Conservation (phyloP, 345 rosid genomes). For the Corchorus capsularis region DNA sequence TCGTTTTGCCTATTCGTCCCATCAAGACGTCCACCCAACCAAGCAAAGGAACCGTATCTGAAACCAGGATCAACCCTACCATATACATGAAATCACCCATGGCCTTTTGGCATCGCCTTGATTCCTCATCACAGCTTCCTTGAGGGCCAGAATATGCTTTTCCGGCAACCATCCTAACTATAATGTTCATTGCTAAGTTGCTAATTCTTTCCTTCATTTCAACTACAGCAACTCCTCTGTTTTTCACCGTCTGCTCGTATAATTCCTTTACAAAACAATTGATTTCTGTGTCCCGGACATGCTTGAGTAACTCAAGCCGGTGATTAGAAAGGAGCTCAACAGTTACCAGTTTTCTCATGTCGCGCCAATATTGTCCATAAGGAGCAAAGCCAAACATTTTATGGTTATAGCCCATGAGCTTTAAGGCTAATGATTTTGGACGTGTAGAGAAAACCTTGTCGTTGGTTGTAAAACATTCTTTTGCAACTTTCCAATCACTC, state of each 20-base stretch:
- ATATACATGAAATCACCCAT: conserved; percentile 44
- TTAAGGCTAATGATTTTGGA: conserved; percentile 46
- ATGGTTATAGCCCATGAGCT: conserved; percentile 62
- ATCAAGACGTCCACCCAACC: conserved; percentile 50
- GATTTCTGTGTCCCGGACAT: conserved; percentile 38
- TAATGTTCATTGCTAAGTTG: conserved; percentile 42
- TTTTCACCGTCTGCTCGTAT: conserved; percentile 30
- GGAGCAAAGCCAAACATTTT: conserved; percentile 62
- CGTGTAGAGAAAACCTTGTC: conserved; percentile 63
- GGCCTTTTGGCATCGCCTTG: conserved; percentile 41
- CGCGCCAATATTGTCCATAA: conserved; percentile 60
- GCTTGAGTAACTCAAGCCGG: conserved; percentile 51
- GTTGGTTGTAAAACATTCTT: conserved; percentile 61
- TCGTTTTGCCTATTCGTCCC: conserved; percentile 57
- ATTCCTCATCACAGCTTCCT: conserved; percentile 31
- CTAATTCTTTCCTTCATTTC: conserved; percentile 46
- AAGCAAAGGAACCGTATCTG: conserved; percentile 57
- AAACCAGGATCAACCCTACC: conserved; percentile 42
- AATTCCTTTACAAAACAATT: conserved; percentile 29
- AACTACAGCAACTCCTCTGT: conserved; percentile 33
- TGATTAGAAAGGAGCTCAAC: conserved; percentile 59
- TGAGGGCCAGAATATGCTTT: conserved; percentile 34
- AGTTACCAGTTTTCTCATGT: conserved; percentile 55
- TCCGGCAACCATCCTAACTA: conserved; percentile 55
- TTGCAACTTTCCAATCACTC: conserved; percentile 42